phyloP scores from a whole-genome alignment of 495 filamentous ascomycete species.

The Penicillium bialowiezense region DNA sequence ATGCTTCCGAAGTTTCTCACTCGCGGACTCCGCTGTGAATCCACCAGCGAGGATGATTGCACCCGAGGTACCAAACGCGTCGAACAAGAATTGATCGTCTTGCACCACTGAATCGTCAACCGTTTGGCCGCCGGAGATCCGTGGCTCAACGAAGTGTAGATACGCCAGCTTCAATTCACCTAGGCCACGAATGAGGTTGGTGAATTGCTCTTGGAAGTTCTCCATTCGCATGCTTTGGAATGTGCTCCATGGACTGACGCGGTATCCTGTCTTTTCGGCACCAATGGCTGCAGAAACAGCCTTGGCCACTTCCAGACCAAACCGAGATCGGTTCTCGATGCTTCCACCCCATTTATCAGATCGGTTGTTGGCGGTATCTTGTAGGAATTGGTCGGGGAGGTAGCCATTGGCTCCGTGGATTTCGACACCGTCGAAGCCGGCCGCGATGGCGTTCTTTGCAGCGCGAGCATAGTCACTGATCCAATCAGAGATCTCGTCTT shows the following conservation, averaged over 20 bases:
- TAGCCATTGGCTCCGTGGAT: not conserved
- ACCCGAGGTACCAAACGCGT: slow-evolving; percentile 37
- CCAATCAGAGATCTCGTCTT: no score
- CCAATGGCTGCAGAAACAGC: slow-evolving; percentile 11
- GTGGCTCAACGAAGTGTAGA: slow-evolving; percentile 6
- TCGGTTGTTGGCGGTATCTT: not conserved
- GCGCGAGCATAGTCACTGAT: no score
- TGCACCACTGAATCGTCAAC: no score
- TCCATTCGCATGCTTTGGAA: slow-evolving; percentile 9
- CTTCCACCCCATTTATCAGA: not conserved
- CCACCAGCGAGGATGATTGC: slow-evolving; percentile 61
- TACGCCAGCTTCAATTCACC: slow-evolving; percentile 10
- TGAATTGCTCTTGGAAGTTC: slow-evolving; percentile 6
- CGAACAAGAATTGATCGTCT: slow-evolving; percentile 36
- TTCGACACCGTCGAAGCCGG: not conserved
- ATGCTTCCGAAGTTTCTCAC: slow-evolving; percentile 46
- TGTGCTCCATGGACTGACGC: slow-evolving; percentile 35
- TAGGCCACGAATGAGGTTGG: slow-evolving; percentile 6
- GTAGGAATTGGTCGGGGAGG: not conserved
- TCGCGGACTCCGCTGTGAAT: slow-evolving; percentile 44
- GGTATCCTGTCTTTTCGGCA: slow-evolving; percentile 26
- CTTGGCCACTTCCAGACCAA: slow-evolving; percentile 35
- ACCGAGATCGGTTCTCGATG: not conserved
- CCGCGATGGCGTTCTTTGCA: no score
- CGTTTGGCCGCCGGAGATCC: slow-evolving; percentile 1